Percentiles rank a stretch among this genome's conserved stretches.
Evolutionary conservation across 2,329 filamentous ascomycete genomes (phyloP).

Genomic region (Aspergillus udagawae): DNA sequence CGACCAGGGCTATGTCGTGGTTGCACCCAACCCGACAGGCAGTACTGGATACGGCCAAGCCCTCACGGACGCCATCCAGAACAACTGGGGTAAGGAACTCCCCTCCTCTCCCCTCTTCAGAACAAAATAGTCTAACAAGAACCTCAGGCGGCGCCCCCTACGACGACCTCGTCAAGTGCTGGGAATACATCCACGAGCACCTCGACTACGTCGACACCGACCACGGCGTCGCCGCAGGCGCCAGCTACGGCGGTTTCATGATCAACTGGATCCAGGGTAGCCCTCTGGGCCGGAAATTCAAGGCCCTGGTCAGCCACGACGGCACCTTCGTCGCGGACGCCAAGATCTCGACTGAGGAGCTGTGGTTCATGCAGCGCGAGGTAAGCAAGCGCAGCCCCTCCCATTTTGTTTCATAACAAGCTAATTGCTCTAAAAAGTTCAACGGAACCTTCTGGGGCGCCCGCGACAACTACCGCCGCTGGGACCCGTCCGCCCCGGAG

Average conservation of each 20-base stretch:
- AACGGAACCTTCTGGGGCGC: conserved; percentile 50
- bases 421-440: conserved; percentile 29
- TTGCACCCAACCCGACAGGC: conserved; percentile 78
- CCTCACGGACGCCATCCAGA: conserved; percentile 70
- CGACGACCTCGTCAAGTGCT: conserved; percentile 72
- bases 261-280: conserved; percentile 86
- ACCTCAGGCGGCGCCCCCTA: conserved; percentile 61
- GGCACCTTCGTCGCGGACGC: conserved; percentile 67
- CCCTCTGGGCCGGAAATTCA: conserved; percentile 75
- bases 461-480: conserved; percentile 61
- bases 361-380: conserved; percentile 51
- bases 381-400: conserved; percentile 13
- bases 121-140: conserved; percentile 1
- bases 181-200: conserved; percentile 60
- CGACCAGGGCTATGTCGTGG: conserved; percentile 80
- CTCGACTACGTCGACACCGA: conserved; percentile 36
- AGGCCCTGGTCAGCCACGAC: conserved; percentile 83
- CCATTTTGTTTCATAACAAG: background rate
- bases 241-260: conserved; percentile 45
- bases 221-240: conserved; percentile 38
- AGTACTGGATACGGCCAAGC: conserved; percentile 78
- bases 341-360: conserved; percentile 49
- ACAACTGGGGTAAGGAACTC: conserved; percentile 64
- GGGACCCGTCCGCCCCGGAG: conserved; percentile 59
- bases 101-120: no score